Conservation (phyloP, 225 moss, liverwort and hornwort species). For the Pleurozium schreberi region DNA sequence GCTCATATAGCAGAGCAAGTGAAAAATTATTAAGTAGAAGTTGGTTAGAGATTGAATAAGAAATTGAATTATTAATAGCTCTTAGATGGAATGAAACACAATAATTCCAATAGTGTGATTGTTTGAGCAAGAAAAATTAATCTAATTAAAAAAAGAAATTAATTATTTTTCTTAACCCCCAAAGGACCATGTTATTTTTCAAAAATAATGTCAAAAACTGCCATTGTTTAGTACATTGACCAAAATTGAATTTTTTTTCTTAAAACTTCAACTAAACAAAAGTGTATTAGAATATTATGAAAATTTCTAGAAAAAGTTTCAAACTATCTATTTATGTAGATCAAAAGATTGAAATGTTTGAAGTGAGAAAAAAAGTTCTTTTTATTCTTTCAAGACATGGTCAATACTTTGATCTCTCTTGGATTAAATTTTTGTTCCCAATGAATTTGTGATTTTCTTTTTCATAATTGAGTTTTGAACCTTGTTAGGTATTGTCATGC, state of each 20-base stretch:
- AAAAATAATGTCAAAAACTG: not conserved
- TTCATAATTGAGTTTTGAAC: fast-evolving
- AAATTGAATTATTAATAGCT: not conserved
- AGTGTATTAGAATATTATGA: not conserved
- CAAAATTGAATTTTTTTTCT: not conserved
- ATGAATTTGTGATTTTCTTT: not conserved
- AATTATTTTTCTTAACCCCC: too few relatives aligned
- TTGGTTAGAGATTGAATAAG: not conserved
- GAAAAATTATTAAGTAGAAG: not conserved
- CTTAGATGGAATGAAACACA: not conserved
- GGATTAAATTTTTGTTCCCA: not conserved
- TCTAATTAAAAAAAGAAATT: fast-evolving
- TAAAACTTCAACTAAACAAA: not conserved
- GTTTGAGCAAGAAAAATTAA: not conserved
- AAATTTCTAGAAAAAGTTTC: not conserved
- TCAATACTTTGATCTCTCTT: not conserved
- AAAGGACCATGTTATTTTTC: not conserved
- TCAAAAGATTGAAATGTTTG: not conserved
- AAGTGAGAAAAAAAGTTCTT: not conserved
- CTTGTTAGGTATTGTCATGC: fast-evolving
- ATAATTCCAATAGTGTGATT: not conserved
- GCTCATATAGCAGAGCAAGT: not conserved
- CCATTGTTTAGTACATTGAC: not conserved
- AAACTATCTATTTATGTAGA: not conserved
- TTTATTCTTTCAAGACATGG: fast-evolving